Evolutionary conservation across 169 alveolate species (phyloP).

Genomic region (Eimeria brunetti): DNA sequence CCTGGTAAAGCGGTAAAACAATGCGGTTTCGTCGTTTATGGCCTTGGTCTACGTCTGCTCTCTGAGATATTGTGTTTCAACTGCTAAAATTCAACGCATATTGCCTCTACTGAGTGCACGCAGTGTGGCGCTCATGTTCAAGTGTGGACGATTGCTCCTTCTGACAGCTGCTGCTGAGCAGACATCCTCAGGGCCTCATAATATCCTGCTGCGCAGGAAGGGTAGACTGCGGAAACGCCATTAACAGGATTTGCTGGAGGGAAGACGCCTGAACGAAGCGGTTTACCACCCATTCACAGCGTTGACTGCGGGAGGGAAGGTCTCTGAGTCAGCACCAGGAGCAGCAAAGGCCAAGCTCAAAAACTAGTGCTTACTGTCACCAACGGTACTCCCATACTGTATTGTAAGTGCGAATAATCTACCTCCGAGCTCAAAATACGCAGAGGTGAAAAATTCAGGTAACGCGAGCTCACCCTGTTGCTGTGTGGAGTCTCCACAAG

Average conservation of each 20-base stretch:
- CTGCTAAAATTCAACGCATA: not conserved
- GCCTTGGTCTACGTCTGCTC: not conserved
- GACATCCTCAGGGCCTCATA: slow-evolving; percentile 69
- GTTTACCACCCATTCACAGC: slow-evolving; percentile 76
- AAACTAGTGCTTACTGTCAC: not conserved
- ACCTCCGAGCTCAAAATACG: not conserved
- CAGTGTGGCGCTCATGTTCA: not conserved
- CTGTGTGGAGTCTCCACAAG: slow-evolving; percentile 59
- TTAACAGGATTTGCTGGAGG: slow-evolving; percentile 35
- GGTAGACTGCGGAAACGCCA: slow-evolving; percentile 34
- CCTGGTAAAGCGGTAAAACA: not conserved
- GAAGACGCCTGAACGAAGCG: slow-evolving; percentile 76
- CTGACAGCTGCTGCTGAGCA: slow-evolving; percentile 70
- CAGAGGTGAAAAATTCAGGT: not conserved
- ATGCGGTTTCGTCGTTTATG: slow-evolving; percentile 4
- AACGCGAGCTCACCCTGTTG: slow-evolving; percentile 23
- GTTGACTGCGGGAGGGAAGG: slow-evolving; percentile 55
- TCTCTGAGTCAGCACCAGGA: slow-evolving; percentile 75
- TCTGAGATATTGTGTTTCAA: not conserved
- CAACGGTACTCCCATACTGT: not conserved
- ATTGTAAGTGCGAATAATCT: not conserved
- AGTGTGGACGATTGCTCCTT: not conserved
- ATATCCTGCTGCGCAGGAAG: slow-evolving; percentile 45
- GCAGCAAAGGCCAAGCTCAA: slow-evolving; percentile 46
- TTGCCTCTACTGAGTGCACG: not conserved